A percentile compares a stretch with the other conserved stretches of the same genome.
Evolutionary conservation across 495 filamentous ascomycete species (phyloP).

Genomic region (Achaetomiella virescens): DNA sequence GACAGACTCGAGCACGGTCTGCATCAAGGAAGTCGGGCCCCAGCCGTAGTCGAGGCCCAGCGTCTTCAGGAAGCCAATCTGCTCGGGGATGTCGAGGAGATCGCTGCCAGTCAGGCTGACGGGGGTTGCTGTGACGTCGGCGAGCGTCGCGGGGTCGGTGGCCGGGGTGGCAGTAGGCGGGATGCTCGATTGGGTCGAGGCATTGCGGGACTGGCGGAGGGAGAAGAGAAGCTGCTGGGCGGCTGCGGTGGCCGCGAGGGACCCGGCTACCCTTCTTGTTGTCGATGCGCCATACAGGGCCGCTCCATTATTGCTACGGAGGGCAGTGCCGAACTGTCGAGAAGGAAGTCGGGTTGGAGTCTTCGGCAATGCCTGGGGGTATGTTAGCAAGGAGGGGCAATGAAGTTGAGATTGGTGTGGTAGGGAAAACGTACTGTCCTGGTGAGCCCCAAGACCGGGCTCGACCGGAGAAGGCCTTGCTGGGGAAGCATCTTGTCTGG

Average conservation of each 20-base stretch:
- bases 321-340: constrained; percentile 28
- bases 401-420: not conserved
- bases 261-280: constrained; percentile 18
- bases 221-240: constrained; percentile 14
- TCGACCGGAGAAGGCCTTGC: constrained; percentile 43
- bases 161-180: constrained; percentile 8
- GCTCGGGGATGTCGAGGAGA: constrained; percentile 53
- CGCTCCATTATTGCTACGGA: constrained; percentile 14
- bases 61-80: constrained; percentile 74
- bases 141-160: constrained; percentile 7
- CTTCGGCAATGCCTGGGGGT: constrained; percentile 11
- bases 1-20: constrained; percentile 73
- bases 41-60: constrained; percentile 82
- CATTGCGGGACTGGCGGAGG: constrained; percentile 25
- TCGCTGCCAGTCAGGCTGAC: constrained; percentile 38
- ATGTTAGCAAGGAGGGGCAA: not conserved
- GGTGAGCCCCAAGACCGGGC: constrained; percentile 37
- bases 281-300: constrained; percentile 4
- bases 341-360: constrained; percentile 9
- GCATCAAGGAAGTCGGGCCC: constrained; percentile 62
- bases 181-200: constrained; percentile 26
- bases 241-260: constrained; percentile 9
- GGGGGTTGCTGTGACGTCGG: constrained; percentile 11
- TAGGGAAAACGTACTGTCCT: constrained; percentile 21
- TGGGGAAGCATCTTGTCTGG: constrained; percentile 46